phyloP scores from a whole-genome alignment of 2,329 filamentous ascomycete species.

The Sporothrix pseudoabietina region DNA sequence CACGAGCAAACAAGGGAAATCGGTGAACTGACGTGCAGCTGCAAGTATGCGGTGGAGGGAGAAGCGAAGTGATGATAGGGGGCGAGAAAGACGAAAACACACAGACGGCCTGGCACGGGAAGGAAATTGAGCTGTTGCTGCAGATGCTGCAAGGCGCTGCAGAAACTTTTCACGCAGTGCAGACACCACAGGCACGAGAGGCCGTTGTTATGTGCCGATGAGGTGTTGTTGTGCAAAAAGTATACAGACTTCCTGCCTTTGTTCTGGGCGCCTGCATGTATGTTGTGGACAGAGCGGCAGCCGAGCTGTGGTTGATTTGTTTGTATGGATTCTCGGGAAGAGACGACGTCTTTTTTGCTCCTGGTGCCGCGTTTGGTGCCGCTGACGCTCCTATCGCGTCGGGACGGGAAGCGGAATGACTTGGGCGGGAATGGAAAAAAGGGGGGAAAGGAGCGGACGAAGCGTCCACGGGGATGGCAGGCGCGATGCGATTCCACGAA shows the following conservation, averaged over 20 bases:
- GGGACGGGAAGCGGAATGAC: slow-evolving; percentile 14
- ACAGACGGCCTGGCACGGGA: slow-evolving; percentile 4
- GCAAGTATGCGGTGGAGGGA: not conserved
- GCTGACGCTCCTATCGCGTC: slow-evolving; percentile 24
- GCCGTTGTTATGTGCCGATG: not conserved
- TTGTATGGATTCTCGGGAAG: not conserved
- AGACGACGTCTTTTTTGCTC: not conserved
- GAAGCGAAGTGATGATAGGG: not conserved
- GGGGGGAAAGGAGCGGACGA: not conserved
- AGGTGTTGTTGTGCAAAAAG: slow-evolving; percentile 4
- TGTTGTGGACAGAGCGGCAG: not conserved
- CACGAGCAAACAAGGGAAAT: not conserved
- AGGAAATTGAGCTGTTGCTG: slow-evolving; percentile 19
- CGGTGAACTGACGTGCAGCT: slow-evolving; percentile 13
- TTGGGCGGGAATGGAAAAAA: not conserved
- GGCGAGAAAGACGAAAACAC: not conserved
- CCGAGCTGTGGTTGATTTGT: not conserved
- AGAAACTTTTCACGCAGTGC: not conserved
- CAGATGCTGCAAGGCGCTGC: slow-evolving; percentile 21
- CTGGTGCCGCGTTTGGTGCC: slow-evolving; percentile 2
- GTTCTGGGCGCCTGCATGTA: slow-evolving; percentile 16
- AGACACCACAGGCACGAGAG: not conserved
- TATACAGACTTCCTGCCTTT: slow-evolving; percentile 23
- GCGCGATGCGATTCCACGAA: not conserved
- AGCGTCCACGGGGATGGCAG: not conserved